phyloP scores from a whole-genome alignment of 495 filamentous ascomycete species.

The Penicillium canariense region DNA sequence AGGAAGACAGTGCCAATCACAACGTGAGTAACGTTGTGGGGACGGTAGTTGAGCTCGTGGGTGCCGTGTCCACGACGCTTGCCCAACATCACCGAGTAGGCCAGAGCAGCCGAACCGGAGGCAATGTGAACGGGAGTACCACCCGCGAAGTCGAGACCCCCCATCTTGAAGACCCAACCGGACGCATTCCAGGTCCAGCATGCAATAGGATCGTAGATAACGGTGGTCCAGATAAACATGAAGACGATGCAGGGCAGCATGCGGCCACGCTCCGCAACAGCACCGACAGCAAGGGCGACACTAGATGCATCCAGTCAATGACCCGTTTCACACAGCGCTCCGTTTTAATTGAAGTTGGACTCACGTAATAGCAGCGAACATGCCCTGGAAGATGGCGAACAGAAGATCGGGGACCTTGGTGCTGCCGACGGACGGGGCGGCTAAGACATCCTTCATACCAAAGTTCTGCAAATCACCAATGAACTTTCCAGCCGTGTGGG shows the following conservation, averaged over 20 bases:
- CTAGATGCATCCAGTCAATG: constrained; percentile 34
- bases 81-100: constrained; percentile 80
- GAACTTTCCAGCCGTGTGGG: constrained; percentile 74
- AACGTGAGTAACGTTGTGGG: constrained; percentile 96
- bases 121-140: constrained; percentile 96
- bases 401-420: constrained; percentile 81
- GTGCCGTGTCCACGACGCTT: constrained; percentile 81
- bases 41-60: constrained; percentile 91
- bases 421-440: constrained; percentile 76
- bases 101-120: constrained; percentile 85
- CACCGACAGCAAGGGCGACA: constrained; percentile 88
- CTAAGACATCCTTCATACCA: constrained; percentile 79
- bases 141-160: constrained; percentile 93
- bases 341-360: constrained; percentile 23
- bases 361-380: constrained; percentile 94
- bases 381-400: constrained; percentile 94
- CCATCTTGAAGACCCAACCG: constrained; percentile 82
- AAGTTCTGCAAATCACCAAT: constrained; percentile 87
- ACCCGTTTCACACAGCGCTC: neutral
- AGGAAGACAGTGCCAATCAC: constrained; percentile 97
- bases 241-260: constrained; percentile 94
- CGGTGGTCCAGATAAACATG: constrained; percentile 93
- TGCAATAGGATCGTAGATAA: constrained; percentile 93
- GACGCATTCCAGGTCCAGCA: constrained; percentile 97
- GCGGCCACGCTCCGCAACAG: constrained; percentile 86